A percentile compares a stretch with the other conserved stretches of the same genome.
These are phyloP conservation scores for Trametes versicolor DNA, from an alignment of 1,284 basidiomycete species.

Conservation along the genomic window DNA sequence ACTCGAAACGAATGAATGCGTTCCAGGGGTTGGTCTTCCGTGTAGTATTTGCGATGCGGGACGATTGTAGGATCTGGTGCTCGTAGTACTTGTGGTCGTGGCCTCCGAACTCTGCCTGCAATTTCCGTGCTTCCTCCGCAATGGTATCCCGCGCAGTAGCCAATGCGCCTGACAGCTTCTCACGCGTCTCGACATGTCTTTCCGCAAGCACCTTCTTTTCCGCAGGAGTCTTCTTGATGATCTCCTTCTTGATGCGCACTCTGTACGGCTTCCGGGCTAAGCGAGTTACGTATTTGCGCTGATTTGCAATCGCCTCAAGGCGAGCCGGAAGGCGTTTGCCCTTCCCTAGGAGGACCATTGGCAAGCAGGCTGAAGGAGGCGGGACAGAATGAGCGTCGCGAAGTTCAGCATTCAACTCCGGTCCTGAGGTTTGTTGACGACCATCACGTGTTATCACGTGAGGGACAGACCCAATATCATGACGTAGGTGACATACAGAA, in stretches of 20 bases:
- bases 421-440: not conserved
- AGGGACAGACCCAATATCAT: not conserved
- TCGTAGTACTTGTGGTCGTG: slow-evolving; percentile 14
- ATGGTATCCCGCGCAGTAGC: not conserved
- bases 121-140: not conserved
- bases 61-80: slow-evolving; percentile 10
- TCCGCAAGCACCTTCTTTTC: slow-evolving; percentile 6
- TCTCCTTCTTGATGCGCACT: not conserved
- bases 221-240: slow-evolving; percentile 5
- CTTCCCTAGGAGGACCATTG: not conserved
- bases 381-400: too few relatives aligned
- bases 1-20: slow-evolving; percentile 18
- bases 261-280: not conserved
- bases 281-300: slow-evolving; percentile 1
- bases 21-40: slow-evolving; percentile 29
- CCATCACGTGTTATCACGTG: not conserved
- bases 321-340: not conserved
- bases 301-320: not conserved
- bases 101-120: not conserved
- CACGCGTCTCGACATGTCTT: not conserved
- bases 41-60: slow-evolving; percentile 4
- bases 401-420: too few relatives aligned
- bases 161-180: not conserved
- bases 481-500: too few relatives aligned
- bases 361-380: too few relatives aligned